Evolutionary conservation across 768 basidiomycete genomes (phyloP).

Genomic region (Gyrodon lividus): DNA sequence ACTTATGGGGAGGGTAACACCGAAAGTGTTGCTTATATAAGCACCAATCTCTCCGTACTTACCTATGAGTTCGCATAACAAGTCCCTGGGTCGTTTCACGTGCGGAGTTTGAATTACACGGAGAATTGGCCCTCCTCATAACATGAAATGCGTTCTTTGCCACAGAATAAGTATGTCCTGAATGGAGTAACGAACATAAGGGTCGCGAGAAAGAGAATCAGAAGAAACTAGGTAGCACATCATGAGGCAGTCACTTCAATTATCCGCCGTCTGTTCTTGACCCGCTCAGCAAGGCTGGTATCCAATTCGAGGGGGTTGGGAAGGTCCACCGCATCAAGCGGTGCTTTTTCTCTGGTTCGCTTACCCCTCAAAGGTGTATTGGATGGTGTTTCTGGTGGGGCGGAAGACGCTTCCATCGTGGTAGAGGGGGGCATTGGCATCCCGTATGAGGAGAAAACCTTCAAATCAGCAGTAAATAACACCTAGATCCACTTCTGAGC

Average conservation of each 20-base stretch:
- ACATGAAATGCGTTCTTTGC: no score
- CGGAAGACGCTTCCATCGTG: constrained; percentile 16
- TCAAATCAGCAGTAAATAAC: constrained; percentile 73
- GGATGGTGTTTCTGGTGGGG: constrained; percentile 30
- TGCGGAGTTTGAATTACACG: no score
- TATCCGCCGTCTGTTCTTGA: constrained; percentile 39
- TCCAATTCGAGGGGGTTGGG: background rate
- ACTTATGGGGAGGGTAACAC: no score
- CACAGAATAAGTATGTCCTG: no score
- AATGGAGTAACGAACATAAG: no score
- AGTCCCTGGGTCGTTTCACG: no score
- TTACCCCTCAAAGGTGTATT: constrained; percentile 36
- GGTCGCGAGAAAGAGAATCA: no score
- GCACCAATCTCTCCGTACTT: no score
- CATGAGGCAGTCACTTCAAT: constrained; percentile 19
- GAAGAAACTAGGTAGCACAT: background rate
- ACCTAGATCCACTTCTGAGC: constrained; percentile 42
- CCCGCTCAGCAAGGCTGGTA: constrained; percentile 39
- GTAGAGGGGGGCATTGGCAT: constrained; percentile 27
- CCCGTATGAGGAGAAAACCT: constrained; percentile 64
- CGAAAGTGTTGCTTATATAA: no score
- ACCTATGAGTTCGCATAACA: no score
- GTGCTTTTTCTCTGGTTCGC: constrained; percentile 21
- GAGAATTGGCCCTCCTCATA: no score
- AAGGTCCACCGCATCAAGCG: constrained; percentile 7